Base-by-base conservation (phyloP, 495 filamentous ascomycete species). In the Mycothermus thermophilus region DNA sequence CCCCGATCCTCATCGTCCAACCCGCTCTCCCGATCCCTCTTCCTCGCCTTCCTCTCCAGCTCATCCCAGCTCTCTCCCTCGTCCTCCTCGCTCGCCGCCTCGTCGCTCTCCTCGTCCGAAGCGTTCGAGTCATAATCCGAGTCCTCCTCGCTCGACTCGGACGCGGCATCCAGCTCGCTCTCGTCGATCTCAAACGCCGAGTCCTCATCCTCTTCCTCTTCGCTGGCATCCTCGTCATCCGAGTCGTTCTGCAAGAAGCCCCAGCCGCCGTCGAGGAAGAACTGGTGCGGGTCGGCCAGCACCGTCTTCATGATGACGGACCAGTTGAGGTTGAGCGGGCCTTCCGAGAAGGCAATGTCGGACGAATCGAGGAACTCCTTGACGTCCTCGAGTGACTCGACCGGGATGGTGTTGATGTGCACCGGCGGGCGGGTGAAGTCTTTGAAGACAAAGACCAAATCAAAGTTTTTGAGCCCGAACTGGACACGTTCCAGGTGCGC, bases 271-370 rank as follows among this genome's bases (percentile, higher is more conserved):
- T 96, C 87, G 19, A 66, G 69, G 55, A 93, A 99, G 73, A 99
- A 99, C 37, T 77, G 72, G 48, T 96, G 87, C 6, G 92, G 83
- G 54, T 99, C 82, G 26, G 80, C 75, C 21, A 79, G 83, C 12
- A 99, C 86, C 0, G 92, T 99, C 66, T 99, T 99, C 87, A 99
- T 99, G 53, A 99, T 99, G 14, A 85, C 93, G 6, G 79, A 76
- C 92, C 92, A 99, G 62, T 96, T 95, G 40, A 99, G 65, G 60
- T 99, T 99, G 43, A 99, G 68, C 5, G 92, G 92, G 27, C 92
- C 92, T 58, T 99, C 92, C 11, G 77, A 80, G 67, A 75, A 96
- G 18, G 92, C 74, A 41, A 99, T 88, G 50, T 96, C 87, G 40
- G 88, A 83, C 3, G 79, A 80, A 55, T 96, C 87, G 13, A 99